Evolutionary conservation across 2,329 filamentous ascomycete species (phyloP), one percentile per base, ranked within the genome.

Genomic region (Cryphonectria nitschkei): DNA sequence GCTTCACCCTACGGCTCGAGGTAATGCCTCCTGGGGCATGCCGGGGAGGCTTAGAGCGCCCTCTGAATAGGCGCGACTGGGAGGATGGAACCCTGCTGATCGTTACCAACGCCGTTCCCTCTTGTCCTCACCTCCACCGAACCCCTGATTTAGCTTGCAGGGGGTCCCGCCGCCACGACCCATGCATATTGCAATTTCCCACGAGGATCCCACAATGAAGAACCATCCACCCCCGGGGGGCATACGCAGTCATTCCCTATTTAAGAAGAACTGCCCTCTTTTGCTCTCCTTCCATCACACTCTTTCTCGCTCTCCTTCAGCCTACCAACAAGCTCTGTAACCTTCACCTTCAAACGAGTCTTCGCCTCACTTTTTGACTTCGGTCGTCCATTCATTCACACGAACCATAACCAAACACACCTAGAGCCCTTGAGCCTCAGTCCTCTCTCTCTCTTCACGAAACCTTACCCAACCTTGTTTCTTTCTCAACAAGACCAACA

Each of bases 331-430:
- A 77, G 78, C 77, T 74, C 73, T 70, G 76, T 54, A 41, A 60
- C 32, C 65, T 67, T 68, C 69, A 71, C 70, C 73, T 74, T 73
- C 61, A 68, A 75, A 50, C 46, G 75, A 75, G 74, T 74, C 68
- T 74, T 73, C 74, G 76, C 73, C 77, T 78, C 76, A 76, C 70
- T 60, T 34, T 34, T 77, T 81, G 80, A 81, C 80, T 80, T 81
- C 80, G 80, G 80, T 81, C 80, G 80, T 81, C 80, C 80, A 81
- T 72, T 81, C 80, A 80, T 81, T 81, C 69, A 70, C 62, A 68
- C 43, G 34, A 54, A 74, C 71, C 73, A 75, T 68, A 67, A 73
- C 74, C 29, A 65, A 41, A 26, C 62, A 32, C 32, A 70, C 69
- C 63, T 67, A 76, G 14, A 78, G 75, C 75, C 7, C 75, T 75